Evolutionary conservation across 2,329 filamentous ascomycete species (phyloP).

Genomic region (Aureobasidium sp.): DNA sequence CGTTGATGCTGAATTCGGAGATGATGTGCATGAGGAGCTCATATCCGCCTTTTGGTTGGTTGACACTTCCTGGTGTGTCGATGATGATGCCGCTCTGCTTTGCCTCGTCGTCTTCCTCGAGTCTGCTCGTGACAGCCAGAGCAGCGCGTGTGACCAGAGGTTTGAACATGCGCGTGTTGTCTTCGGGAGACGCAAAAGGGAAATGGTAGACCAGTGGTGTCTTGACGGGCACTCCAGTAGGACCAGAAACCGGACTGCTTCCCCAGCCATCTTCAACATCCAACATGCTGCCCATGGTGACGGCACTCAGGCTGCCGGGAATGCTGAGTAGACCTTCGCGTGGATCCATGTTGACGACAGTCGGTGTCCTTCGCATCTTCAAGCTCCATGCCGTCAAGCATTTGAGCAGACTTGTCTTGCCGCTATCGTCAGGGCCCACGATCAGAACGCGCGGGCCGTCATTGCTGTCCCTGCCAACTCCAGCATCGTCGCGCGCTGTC

Average conservation of each 20-base stretch:
- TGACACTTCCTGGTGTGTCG: slow-evolving; percentile 68
- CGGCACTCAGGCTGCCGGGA: slow-evolving; percentile 73
- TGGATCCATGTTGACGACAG: slow-evolving; percentile 77
- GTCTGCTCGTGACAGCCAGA: slow-evolving; percentile 66
- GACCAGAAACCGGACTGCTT: slow-evolving; percentile 81
- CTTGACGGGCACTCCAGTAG: slow-evolving; percentile 82
- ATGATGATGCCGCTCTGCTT: slow-evolving; percentile 74
- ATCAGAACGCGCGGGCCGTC: slow-evolving; percentile 75
- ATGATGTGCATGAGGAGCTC: slow-evolving; percentile 77
- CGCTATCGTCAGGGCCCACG: slow-evolving; percentile 67
- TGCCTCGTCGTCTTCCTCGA: slow-evolving; percentile 67
- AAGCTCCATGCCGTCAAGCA: slow-evolving; percentile 74
- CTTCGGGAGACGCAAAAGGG: slow-evolving; percentile 65
- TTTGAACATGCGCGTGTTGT: slow-evolving; percentile 64
- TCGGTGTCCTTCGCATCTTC: slow-evolving; percentile 70
- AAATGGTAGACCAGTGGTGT: slow-evolving; percentile 87
- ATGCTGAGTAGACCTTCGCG: slow-evolving; percentile 53
- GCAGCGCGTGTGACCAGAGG: slow-evolving; percentile 70
- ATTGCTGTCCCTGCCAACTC: slow-evolving; percentile 17
- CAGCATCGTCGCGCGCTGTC: slow-evolving; percentile 57
- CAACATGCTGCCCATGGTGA: slow-evolving; percentile 79
- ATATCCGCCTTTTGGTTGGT: slow-evolving; percentile 57
- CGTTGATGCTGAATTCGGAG: slow-evolving; percentile 61
- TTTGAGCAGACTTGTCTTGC: slow-evolving; percentile 51
- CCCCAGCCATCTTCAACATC: slow-evolving; percentile 82